Evolutionary conservation across 176 grass and related monocot genomes (phyloP), one percentile per base, ranked within the genome.

Genomic region (Carex myosuroides): DNA sequence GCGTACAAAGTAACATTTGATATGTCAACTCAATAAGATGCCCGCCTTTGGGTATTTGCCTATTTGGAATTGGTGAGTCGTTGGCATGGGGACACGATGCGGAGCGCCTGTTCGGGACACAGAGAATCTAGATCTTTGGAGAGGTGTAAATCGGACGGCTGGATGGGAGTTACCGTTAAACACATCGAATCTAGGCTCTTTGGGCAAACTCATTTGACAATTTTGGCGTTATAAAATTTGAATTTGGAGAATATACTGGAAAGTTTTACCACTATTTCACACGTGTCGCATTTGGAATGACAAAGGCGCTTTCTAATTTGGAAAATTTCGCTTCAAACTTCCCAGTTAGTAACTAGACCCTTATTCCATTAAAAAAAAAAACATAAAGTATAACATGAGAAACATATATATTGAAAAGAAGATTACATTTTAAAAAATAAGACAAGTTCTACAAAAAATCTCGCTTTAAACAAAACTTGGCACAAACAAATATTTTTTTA

Each of bases 161-260:
- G 81, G 62, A 68, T 83, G 54, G 13, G 29, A 68, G 37, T 52
- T 29, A 78, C 53, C 54, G 72, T 85, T 77, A 55, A 6, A 30
- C 12, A 8, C 73, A 55, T 4, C 21, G 73, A 48, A 17, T 53
- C 46, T 22, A 56, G 24, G 71, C 13, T 77, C 73, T 53, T 75
- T 52, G 10, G 16, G 46, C 22, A 53, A 76, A 73, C 71, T 75
- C 44, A 52, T 48, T 54, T 13, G 71, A 4, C 42, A 52, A 74
- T 5, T 52, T 48, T 73, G 42, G 42, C 20, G 70, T 75, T 29
- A 24, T 26, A 53, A 75, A 26, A 7, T 68, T 66, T 33, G 63
- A 66, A 66, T 66, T 66, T 66, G 63, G 7, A 66, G 13, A 5
- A 13, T 5, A 3, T 29, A 1, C 62, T 64, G 62, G 10, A 32